phyloP scores from a whole-genome alignment of 306 rosid species.

The Coriaria nepalensis region DNA sequence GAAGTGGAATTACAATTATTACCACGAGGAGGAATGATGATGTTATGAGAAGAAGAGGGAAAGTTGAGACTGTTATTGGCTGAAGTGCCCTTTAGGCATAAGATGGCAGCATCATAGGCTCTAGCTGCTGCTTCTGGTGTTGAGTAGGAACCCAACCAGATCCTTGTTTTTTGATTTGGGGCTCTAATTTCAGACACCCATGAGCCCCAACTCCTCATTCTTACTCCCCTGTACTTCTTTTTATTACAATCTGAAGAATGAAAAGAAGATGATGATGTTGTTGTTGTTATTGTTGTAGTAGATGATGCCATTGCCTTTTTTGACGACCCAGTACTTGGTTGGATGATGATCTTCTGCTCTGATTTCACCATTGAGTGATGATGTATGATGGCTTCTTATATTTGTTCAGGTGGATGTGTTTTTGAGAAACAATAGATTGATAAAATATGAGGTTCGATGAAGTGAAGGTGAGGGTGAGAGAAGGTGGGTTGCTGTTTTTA shows the following conservation, averaged over 20 bases:
- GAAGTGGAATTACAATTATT: neutral
- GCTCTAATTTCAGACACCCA: constrained; percentile 97
- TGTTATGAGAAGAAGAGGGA: constrained; percentile 28
- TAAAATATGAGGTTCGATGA: neutral
- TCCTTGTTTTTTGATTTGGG: constrained; percentile 92
- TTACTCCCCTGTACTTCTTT: constrained; percentile 85
- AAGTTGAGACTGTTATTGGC: constrained; percentile 73
- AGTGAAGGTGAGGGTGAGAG: constrained; percentile 1
- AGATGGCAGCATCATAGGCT: constrained; percentile 95
- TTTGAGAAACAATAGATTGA: too few relatives aligned
- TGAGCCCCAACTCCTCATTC: constrained; percentile 99
- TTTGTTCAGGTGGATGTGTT: neutral
- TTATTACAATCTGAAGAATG: constrained; percentile 18
- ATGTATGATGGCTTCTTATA: neutral
- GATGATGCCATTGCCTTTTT: constrained; percentile 7
- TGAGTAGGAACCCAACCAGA: constrained; percentile 92
- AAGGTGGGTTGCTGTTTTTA: neutral
- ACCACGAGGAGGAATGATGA: neutral
- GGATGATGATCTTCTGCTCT: constrained; percentile 31
- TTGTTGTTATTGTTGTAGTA: constrained; percentile 1
- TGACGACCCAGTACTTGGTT: constrained; percentile 14
- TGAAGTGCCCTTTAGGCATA: constrained; percentile 84
- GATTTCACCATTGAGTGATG: constrained; percentile 57
- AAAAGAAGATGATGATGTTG: constrained; percentile 9
- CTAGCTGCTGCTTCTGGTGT: constrained; percentile 95